Evolutionary conservation across 768 basidiomycete species (phyloP).

Genomic region (Phylloporus scabripes): DNA sequence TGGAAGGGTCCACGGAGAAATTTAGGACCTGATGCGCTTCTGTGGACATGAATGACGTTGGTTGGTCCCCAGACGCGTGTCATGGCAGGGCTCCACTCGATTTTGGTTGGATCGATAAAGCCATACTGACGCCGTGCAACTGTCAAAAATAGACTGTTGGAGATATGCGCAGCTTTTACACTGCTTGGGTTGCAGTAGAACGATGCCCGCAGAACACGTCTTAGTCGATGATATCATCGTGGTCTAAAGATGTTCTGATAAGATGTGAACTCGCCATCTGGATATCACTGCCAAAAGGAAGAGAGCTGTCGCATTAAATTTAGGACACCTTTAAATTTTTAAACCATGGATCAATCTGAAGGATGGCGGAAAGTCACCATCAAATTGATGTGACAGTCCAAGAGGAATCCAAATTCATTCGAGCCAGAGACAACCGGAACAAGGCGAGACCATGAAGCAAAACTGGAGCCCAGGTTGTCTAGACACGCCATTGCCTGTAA

Average conservation of each 20-base stretch:
- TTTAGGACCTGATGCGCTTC: not conserved
- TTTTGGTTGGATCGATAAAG: not conserved
- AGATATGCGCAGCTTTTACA: not conserved
- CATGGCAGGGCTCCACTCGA: not conserved
- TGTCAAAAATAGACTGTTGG: not conserved
- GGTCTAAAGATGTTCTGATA: not conserved
- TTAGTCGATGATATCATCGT: not conserved
- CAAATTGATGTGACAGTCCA: not conserved
- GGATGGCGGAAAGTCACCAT: not conserved
- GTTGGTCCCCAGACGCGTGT: not conserved
- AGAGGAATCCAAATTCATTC: not conserved
- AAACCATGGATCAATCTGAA: not conserved
- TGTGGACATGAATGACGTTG: not conserved
- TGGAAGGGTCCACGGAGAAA: not conserved
- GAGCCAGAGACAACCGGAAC: not conserved
- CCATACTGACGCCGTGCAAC: not conserved
- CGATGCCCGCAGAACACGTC: not conserved
- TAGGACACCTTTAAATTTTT: not conserved
- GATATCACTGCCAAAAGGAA: not conserved
- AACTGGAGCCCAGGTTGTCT: not conserved
- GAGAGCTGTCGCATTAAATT: not conserved
- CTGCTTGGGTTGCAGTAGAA: not conserved
- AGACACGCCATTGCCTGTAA: not conserved
- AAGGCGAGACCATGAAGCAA: not conserved
- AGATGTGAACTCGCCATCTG: not conserved